Percentiles rank a stretch among this genome's conserved stretches.
These are phyloP conservation scores for Penicillium fuscoglaucum DNA, from an alignment of 2,329 filamentous ascomycete genomes.

Conservation along the genomic window DNA sequence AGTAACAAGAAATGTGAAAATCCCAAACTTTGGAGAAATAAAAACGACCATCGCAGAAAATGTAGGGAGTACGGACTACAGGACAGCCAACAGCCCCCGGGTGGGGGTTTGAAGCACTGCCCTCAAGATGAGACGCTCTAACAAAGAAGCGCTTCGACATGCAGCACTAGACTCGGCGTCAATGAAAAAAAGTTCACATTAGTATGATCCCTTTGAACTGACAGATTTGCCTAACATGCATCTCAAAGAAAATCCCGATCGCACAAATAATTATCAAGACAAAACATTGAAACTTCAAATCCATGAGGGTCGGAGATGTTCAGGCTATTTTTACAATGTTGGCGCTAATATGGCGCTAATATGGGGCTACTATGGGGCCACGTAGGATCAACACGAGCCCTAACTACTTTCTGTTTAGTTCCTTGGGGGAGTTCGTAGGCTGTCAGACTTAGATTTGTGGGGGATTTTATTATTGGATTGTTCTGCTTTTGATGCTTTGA, in stretches of 20 bases:
- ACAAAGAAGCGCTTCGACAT: constrained; percentile 7
- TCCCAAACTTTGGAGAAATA: background rate
- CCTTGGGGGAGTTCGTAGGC: background rate
- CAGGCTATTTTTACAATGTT: constrained; percentile 8
- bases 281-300: background rate
- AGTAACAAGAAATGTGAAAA: background rate
- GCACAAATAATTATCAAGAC: background rate
- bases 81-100: background rate
- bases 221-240: background rate
- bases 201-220: background rate
- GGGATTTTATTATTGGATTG: background rate
- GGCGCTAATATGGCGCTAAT: constrained; percentile 3
- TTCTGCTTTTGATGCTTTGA: background rate
- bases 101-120: constrained; percentile 9
- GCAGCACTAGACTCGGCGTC: constrained; percentile 2
- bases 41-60: background rate
- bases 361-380: constrained; percentile 10
- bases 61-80: background rate
- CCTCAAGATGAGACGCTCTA: constrained; percentile 1
- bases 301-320: background rate
- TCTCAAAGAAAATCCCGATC: background rate
- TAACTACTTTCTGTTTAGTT: constrained; percentile 7
- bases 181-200: background rate
- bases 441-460: background rate
- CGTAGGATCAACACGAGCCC: constrained; percentile 7